phyloP scores from a whole-genome alignment of 2,329 filamentous ascomycete genomes.

The Plectosphaerella cucumerina region DNA sequence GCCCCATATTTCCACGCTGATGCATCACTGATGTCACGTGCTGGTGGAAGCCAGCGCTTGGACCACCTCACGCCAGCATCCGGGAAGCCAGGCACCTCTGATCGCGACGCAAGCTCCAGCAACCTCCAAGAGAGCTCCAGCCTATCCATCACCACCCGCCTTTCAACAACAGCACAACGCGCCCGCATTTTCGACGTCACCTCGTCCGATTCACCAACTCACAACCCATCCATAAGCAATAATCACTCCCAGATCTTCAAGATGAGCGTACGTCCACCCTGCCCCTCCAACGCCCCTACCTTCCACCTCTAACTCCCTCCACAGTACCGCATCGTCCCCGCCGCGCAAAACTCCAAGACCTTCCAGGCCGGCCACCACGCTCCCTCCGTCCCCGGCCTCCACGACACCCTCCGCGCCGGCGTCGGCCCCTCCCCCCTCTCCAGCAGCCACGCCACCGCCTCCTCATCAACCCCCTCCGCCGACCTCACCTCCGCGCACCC shows the following conservation, averaged over 20 bases:
- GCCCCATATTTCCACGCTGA: background rate
- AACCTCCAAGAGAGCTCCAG: background rate
- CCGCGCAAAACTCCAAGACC: constrained; percentile 59
- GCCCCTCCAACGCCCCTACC: constrained; percentile 1
- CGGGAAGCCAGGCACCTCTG: constrained; percentile 11
- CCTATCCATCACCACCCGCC: constrained; percentile 3
- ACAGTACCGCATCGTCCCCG: constrained; percentile 80
- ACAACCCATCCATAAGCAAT: background rate
- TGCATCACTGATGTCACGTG: constrained; percentile 10
- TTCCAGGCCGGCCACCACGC: constrained; percentile 68
- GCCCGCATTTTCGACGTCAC: background rate
- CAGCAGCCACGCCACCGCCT: constrained; percentile 31
- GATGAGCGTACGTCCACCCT: constrained; percentile 39
- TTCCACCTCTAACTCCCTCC: constrained; percentile 6
- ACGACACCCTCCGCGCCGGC: constrained; percentile 87
- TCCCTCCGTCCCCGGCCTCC: constrained; percentile 86
- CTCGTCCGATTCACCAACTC: background rate
- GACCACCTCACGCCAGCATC: background rate
- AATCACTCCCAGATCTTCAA: constrained; percentile 21
- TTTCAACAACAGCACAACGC: background rate
- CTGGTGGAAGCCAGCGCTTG: background rate
- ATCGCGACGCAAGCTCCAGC: constrained; percentile 11
- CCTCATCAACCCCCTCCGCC: constrained; percentile 19
- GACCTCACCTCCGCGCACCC: constrained; percentile 73
- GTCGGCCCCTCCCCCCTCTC: constrained; percentile 59